Evolutionary conservation across 345 rosid species (phyloP), one percentile per base, ranked within the genome.

Genomic region (Eucalyptus erythrocorys): DNA sequence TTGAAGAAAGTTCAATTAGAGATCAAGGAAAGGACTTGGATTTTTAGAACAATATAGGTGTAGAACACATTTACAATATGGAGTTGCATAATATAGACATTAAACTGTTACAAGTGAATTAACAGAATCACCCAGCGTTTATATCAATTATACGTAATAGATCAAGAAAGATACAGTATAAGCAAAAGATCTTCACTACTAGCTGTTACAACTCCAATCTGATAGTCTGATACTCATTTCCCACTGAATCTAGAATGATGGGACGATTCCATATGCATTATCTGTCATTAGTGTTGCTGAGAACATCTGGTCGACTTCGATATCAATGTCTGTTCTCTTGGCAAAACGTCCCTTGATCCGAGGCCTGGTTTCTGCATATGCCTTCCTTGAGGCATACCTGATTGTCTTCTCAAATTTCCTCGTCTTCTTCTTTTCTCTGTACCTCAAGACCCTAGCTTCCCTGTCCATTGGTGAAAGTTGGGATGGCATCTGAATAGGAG

Each of bases 311-410:
- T 96, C 97, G 30, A 92, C 94, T 85, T 95, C 97, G 80, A 94
- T 92, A 19, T 95, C 97, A 32, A 50, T 90, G 40, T 96, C 93
- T 7, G 91, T 93, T 90, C 98, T 94, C 95, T 98, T 98, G 3
- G 97, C 99, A 48, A 98, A 98, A 66, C 99, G 86, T 24, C 99
- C 99, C 90, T 97, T 98, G 93, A 98, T 94, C 50, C 99, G 90
- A 17, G 99, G 99, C 86, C 99, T 94, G 76, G 95, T 94, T 90
- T 98, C 99, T 59, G 99, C 99, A 76, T 98, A 97, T 10, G 99
- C 99, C 92, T 98, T 97, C 91, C 99, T 94, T 22, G 99, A 98
- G 55, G 99, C 99, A 91, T 98, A 97, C 94, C 99, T 92, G 87
- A 97, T 98, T 26, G 99, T 98, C 93, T 98, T 98, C 92, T 95